phyloP scores from a whole-genome alignment of 495 filamentous ascomycete species.

The Podospora tetraspora region DNA sequence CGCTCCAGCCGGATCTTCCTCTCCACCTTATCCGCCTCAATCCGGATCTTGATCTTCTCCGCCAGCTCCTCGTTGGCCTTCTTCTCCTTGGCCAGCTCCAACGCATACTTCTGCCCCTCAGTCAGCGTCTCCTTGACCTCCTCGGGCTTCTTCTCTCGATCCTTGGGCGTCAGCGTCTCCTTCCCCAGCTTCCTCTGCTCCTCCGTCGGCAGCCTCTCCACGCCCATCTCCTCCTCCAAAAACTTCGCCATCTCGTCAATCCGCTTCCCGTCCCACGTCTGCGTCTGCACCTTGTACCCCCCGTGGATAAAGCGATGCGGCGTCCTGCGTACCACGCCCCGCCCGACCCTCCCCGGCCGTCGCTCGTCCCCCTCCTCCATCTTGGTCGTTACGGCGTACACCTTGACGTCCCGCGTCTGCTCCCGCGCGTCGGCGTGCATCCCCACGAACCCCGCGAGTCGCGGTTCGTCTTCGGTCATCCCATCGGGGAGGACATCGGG shows the following conservation, averaged over 20 bases:
- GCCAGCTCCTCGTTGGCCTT: background rate
- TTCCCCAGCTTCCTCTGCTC: background rate
- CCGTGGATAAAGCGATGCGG: constrained; percentile 2
- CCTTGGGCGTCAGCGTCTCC: constrained; percentile 4
- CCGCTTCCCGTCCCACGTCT: constrained; percentile 7
- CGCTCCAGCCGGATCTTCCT: background rate
- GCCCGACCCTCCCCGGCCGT: background rate
- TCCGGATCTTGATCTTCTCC: constrained; percentile 1
- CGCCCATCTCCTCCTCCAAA: background rate
- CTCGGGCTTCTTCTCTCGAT: background rate
- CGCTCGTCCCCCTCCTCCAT: background rate
- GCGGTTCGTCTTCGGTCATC: background rate
- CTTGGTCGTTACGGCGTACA: background rate
- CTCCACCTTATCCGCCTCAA: constrained; percentile 9
- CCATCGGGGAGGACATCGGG: background rate
- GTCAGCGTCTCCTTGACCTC: background rate
- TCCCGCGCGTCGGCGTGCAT: constrained; percentile 6
- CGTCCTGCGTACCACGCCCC: background rate
- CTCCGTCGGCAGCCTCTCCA: background rate
- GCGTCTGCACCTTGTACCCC: constrained; percentile 1
- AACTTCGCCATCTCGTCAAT: constrained; percentile 8
- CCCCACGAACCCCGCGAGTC: constrained; percentile 3
- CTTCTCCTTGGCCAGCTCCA: constrained; percentile 4
- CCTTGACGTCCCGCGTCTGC: constrained; percentile 1
- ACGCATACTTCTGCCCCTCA: constrained; percentile 1